Percentiles rank a stretch among this genome's conserved stretches.
Evolutionary conservation across 78 protist species (phyloP).

Genomic region (Dictyostelium citrinum): DNA sequence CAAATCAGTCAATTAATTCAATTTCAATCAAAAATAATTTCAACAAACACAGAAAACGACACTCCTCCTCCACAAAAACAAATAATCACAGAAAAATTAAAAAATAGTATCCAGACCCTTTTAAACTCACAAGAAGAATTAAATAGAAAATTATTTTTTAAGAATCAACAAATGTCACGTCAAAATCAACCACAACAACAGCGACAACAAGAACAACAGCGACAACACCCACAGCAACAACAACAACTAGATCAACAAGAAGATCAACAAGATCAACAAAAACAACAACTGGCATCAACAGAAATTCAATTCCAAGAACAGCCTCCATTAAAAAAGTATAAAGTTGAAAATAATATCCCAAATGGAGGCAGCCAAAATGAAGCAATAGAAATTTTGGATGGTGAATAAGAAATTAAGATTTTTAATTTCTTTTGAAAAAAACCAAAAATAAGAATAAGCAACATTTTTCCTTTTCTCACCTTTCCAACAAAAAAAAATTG

Average conservation of each 20-base stretch:
- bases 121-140: neutral
- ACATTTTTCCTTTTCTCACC: too few relatives aligned
- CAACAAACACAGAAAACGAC: neutral
- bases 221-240: neutral
- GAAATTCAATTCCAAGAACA: neutral
- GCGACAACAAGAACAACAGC: neutral
- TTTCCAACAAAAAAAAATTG: too few relatives aligned
- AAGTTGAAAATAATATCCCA: neutral
- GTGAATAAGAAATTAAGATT: too few relatives aligned
- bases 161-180: neutral
- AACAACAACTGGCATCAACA: neutral
- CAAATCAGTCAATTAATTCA: neutral
- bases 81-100: neutral
- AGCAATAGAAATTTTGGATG: neutral
- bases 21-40: neutral
- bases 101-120: neutral
- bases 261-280: neutral
- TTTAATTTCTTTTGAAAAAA: too few relatives aligned
- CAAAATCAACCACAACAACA: neutral
- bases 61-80: neutral
- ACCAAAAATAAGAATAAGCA: too few relatives aligned
- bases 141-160: neutral
- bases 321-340: neutral
- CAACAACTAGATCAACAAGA: neutral
- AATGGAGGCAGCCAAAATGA: neutral